A percentile compares a stretch with the other conserved stretches of the same genome.
Evolutionary conservation across 768 basidiomycete species (phyloP).

Genomic region (Lentinus tigrinus): DNA sequence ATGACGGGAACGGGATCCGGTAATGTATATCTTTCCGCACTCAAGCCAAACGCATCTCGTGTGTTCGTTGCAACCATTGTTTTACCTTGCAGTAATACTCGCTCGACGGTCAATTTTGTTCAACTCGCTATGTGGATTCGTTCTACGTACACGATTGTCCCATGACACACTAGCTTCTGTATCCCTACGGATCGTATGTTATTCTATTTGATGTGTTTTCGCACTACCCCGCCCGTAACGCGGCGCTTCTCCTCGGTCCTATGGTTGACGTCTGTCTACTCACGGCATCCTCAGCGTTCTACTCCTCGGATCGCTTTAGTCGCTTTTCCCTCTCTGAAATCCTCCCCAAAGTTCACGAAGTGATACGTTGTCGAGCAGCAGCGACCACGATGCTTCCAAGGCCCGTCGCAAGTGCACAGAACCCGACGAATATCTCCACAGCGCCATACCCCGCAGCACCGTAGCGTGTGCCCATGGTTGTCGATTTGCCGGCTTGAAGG

Average conservation of each 20-base stretch:
- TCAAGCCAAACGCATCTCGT: not conserved
- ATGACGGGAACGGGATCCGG: conserved; percentile 21
- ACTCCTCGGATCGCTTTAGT: not conserved
- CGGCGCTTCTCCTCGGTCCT: too few relatives aligned
- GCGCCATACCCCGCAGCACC: conserved; percentile 20
- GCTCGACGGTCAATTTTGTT: too few relatives aligned
- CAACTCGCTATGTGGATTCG: too few relatives aligned
- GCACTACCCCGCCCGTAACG: too few relatives aligned
- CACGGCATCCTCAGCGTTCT: too few relatives aligned
- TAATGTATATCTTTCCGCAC: not conserved
- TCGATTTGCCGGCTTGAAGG: conserved; percentile 17
- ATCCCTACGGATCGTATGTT: not conserved
- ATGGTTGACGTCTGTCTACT: too few relatives aligned
- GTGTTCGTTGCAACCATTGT: not conserved
- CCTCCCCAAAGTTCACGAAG: not conserved
- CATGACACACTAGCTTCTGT: not conserved
- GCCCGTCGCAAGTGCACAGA: conserved; percentile 19
- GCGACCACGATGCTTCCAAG: conserved; percentile 19
- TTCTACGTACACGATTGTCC: too few relatives aligned
- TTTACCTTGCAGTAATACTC: too few relatives aligned
- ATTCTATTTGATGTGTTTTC: not conserved
- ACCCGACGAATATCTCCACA: conserved; percentile 24
- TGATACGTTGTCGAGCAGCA: conserved; percentile 6
- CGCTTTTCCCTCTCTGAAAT: not conserved
- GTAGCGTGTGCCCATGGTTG: conserved; percentile 7